phyloP scores from a whole-genome alignment of 805 yeast genomes.

The Pichia deserticola region DNA sequence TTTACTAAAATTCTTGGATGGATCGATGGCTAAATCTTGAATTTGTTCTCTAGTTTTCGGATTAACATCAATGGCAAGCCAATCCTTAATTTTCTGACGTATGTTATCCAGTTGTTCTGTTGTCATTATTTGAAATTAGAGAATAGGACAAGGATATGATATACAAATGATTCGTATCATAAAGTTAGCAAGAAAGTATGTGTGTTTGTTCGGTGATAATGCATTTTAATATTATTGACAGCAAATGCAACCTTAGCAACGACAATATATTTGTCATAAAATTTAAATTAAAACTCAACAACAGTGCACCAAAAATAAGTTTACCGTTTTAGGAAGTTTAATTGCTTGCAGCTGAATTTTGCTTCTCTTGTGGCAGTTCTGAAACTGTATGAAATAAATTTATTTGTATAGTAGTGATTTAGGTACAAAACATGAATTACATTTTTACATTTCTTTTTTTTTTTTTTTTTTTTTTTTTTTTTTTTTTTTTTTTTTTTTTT shows the following conservation, averaged over 20 bases:
- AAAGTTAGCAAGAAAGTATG: too few relatives aligned
- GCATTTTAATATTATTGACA: too few relatives aligned
- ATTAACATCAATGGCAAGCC: slow-evolving; percentile 34
- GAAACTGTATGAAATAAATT: background rate
- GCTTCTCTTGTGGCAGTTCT: background rate
- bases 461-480: too few relatives aligned
- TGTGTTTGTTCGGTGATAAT: too few relatives aligned
- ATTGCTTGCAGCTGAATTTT: background rate
- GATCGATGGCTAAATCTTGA: slow-evolving; percentile 29
- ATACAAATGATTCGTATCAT: too few relatives aligned
- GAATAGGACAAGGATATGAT: too few relatives aligned
- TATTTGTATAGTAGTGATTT: background rate
- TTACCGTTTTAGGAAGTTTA: slow-evolving; percentile 2
- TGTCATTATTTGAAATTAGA: too few relatives aligned
- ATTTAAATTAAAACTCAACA: background rate
- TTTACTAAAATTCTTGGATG: slow-evolving; percentile 30
- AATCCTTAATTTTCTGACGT: slow-evolving; percentile 25
- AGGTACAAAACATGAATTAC: too few relatives aligned
- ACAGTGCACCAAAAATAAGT: background rate
- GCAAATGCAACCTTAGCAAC: too few relatives aligned
- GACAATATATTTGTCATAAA: too few relatives aligned
- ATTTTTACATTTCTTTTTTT: too few relatives aligned
- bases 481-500: too few relatives aligned
- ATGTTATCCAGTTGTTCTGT: background rate
- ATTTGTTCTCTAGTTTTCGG: slow-evolving; percentile 49